Conservation (phyloP, 2,329 filamentous ascomycete genomes). For the Penicillium sp. region DNA sequence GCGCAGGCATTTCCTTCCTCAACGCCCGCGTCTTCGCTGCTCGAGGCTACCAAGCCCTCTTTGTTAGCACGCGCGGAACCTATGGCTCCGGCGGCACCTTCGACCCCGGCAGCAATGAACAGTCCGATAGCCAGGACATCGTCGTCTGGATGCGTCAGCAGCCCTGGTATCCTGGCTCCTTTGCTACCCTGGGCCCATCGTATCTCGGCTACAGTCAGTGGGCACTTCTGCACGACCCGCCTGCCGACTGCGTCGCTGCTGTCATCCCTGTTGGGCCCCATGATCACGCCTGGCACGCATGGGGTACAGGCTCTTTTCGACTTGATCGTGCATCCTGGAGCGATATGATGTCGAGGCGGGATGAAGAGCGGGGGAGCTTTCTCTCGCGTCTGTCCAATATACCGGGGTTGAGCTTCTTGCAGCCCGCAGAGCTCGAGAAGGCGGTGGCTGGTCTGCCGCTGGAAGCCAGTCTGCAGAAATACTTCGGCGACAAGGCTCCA, state of each 20-base stretch:
- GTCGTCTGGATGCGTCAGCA: slow-evolving; percentile 18
- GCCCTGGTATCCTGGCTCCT: slow-evolving; percentile 16
- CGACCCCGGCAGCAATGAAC: slow-evolving; percentile 7
- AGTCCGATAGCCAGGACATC: slow-evolving; percentile 17
- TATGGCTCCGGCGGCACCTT: slow-evolving; percentile 15
- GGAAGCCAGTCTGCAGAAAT: slow-evolving; percentile 7
- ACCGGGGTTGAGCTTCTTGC: slow-evolving; percentile 13
- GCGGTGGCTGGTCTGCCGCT: slow-evolving; percentile 9
- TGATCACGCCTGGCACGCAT: slow-evolving; percentile 14
- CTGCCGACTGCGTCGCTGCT: slow-evolving; percentile 16
- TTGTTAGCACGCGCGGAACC: slow-evolving; percentile 19
- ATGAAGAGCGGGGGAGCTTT: slow-evolving; percentile 6
- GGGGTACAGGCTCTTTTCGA: slow-evolving; percentile 15
- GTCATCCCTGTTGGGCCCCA: slow-evolving; percentile 15
- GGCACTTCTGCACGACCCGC: slow-evolving; percentile 15
- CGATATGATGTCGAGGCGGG: slow-evolving; percentile 13
- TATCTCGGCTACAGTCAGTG: slow-evolving; percentile 20
- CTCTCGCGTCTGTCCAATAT: slow-evolving; percentile 6
- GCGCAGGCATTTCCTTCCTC: slow-evolving; percentile 12
- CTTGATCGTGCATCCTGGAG: slow-evolving; percentile 17
- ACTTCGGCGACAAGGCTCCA: slow-evolving; percentile 13
- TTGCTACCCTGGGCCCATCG: slow-evolving; percentile 15
- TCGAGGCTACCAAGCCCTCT: slow-evolving; percentile 16
- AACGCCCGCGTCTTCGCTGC: slow-evolving; percentile 16
- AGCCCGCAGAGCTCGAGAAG: slow-evolving; percentile 7